phyloP scores from a whole-genome alignment of 164 flowering plant species.

The Pachysandra terminalis region DNA sequence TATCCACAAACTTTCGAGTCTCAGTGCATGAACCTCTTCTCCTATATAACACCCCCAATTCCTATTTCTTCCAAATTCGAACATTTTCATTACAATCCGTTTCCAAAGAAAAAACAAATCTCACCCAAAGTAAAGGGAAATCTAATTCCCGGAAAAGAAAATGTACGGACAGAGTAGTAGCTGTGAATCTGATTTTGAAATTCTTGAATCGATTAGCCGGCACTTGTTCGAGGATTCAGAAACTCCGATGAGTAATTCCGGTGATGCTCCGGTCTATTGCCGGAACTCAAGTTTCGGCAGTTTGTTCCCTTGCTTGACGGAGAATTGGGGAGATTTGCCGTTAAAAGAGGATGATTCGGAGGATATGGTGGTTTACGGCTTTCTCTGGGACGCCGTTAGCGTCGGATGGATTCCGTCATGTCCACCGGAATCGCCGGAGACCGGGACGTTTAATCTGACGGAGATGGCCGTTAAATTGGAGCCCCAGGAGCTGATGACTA shows the following conservation, averaged over 20 bases:
- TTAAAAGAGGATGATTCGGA: constrained; percentile 24
- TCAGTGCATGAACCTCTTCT: too few relatives aligned
- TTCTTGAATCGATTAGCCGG: too few relatives aligned
- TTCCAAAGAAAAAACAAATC: too few relatives aligned
- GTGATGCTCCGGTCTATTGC: not conserved
- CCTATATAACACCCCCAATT: too few relatives aligned
- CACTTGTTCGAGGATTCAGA: too few relatives aligned
- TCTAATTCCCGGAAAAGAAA: too few relatives aligned
- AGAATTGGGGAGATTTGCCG: constrained; percentile 31
- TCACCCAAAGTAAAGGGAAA: too few relatives aligned
- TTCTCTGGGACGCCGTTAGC: constrained; percentile 59
- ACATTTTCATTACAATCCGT: too few relatives aligned
- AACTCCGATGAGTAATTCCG: not conserved
- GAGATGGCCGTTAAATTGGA: constrained; percentile 21
- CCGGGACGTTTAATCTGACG: not conserved
- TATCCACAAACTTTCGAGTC: too few relatives aligned
- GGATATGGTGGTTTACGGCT: constrained; percentile 56
- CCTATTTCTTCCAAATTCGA: too few relatives aligned
- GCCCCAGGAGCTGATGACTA: constrained; percentile 13
- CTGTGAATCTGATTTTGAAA: too few relatives aligned
- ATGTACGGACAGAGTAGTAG: too few relatives aligned
- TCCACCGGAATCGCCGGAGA: not conserved
- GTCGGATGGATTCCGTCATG: constrained; percentile 64
- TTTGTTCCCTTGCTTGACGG: constrained; percentile 17
- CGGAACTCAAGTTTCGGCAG: constrained; percentile 10